These are phyloP conservation scores for Tulasnella sp. DNA, from an alignment of 768 basidiomycete species.

Conservation along the genomic window DNA sequence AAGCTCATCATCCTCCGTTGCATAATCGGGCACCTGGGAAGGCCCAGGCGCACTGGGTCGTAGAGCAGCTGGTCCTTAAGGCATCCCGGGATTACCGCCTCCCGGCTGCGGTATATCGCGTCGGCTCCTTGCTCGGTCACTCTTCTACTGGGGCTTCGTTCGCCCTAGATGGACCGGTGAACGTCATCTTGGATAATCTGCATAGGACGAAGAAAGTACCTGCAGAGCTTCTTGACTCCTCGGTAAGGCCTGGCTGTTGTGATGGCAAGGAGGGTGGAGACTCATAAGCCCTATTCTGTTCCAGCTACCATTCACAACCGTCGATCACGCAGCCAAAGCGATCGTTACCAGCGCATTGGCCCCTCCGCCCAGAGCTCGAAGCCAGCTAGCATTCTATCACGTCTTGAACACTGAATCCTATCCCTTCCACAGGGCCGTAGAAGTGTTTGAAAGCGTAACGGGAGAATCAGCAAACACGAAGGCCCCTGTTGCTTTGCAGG, in stretches of 20 bases:
- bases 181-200: not conserved
- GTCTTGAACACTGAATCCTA: slow-evolving; percentile 6
- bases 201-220: not conserved
- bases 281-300: not conserved
- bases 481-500: not conserved
- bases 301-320: slow-evolving; percentile 1
- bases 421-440: not conserved
- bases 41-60: slow-evolving; percentile 12
- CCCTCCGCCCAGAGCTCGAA: not conserved
- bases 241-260: not conserved
- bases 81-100: slow-evolving; percentile 13
- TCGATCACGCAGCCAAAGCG: slow-evolving; percentile 3
- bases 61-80: slow-evolving; percentile 8
- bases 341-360: slow-evolving; percentile 7
- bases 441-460: slow-evolving; percentile 5
- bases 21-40: slow-evolving; percentile 10
- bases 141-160: slow-evolving; percentile 3
- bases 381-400: slow-evolving; percentile 14
- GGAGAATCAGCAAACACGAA: not conserved
- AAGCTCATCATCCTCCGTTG: slow-evolving; percentile 7
- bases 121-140: slow-evolving; percentile 11
- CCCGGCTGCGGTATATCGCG: slow-evolving; percentile 11
- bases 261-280: not conserved
- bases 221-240: not conserved
- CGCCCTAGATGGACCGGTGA: not conserved